Conservation (phyloP, 2,329 filamentous ascomycete species). For the Alternaria gansuensis region DNA sequence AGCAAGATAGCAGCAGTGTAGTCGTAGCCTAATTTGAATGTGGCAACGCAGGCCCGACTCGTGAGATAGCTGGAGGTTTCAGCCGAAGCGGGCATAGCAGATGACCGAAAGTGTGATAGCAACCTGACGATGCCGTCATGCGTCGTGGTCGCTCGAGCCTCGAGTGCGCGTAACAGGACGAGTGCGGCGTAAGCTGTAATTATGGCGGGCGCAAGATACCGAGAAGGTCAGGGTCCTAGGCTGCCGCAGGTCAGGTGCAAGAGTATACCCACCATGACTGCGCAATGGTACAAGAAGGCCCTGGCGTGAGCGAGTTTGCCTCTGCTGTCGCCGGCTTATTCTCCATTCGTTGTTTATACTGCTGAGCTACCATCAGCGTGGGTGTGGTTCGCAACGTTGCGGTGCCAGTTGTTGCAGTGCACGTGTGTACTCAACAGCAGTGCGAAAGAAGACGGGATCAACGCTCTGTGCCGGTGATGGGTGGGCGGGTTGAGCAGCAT, state of each 20-base stretch:
- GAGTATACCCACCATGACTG: conserved; percentile 29
- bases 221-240: conserved; percentile 36
- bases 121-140: conserved; percentile 33
- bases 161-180: conserved; percentile 26
- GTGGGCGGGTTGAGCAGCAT: conserved; percentile 19
- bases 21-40: conserved; percentile 22
- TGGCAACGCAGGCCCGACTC: conserved; percentile 18
- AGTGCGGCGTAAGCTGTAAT: conserved; percentile 29
- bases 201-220: conserved; percentile 35
- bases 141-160: conserved; percentile 32
- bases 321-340: conserved; percentile 4
- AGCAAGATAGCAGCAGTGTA: conserved; percentile 7
- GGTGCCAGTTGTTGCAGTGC: background rate
- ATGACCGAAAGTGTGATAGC: conserved; percentile 17
- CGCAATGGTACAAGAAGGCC: conserved; percentile 30
- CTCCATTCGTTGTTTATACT: background rate
- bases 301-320: conserved; percentile 21
- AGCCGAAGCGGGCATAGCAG: conserved; percentile 17
- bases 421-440: background rate
- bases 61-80: conserved; percentile 17
- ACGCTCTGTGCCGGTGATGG: conserved; percentile 11
- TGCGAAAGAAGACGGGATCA: conserved; percentile 1
- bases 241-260: conserved; percentile 44
- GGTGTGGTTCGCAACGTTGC: conserved; percentile 1
- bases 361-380: background rate